Conservation (phyloP, 2,329 filamentous ascomycete species). For the Botrytis squamosa region DNA sequence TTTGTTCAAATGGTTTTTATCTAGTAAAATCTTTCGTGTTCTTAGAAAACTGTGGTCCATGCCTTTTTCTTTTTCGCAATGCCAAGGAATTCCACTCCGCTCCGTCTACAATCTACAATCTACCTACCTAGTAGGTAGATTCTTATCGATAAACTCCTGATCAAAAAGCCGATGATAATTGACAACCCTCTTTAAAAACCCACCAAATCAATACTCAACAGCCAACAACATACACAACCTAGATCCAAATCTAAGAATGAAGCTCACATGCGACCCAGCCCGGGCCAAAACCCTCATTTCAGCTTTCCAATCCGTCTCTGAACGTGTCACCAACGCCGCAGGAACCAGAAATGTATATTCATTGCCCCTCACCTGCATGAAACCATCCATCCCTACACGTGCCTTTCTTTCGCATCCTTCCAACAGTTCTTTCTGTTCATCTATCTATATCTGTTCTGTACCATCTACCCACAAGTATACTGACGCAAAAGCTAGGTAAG, state of each 20-base stretch:
- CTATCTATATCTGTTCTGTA: neutral
- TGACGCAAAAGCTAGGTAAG: slow-evolving; percentile 57
- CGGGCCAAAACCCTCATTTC: slow-evolving; percentile 62
- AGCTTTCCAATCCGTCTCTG: slow-evolving; percentile 60
- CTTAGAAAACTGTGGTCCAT: neutral
- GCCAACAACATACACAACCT: neutral
- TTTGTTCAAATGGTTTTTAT: neutral
- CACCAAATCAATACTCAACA: neutral
- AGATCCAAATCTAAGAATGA: slow-evolving; percentile 48
- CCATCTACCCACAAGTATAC: neutral
- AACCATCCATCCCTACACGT: neutral
- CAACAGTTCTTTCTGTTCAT: neutral
- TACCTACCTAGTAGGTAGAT: neutral
- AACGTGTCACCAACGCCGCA: slow-evolving; percentile 55
- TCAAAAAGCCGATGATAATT: neutral
- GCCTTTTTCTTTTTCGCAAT: neutral
- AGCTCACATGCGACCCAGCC: slow-evolving; percentile 51
- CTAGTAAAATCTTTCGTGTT: neutral
- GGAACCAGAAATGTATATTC: slow-evolving; percentile 54
- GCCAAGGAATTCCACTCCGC: slow-evolving; percentile 10
- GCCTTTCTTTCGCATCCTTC: neutral
- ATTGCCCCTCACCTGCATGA: slow-evolving; percentile 6
- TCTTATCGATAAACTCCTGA: slow-evolving; percentile 10
- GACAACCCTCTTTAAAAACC: neutral
- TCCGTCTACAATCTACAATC: neutral